Conservation (phyloP, 2,329 filamentous ascomycete genomes). For the Penicillium sp. region DNA sequence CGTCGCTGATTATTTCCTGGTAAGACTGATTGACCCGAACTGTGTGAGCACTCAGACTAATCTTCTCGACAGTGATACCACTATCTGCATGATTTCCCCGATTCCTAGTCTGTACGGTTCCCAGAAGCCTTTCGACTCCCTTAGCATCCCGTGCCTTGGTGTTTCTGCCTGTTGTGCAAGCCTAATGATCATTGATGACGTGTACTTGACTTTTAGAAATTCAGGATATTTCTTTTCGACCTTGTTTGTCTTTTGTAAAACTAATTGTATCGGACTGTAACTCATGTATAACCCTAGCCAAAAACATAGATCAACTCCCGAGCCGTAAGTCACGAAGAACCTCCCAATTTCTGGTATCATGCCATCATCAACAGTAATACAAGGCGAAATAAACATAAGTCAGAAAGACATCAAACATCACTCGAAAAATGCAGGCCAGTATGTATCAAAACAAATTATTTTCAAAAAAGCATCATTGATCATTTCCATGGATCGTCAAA, state of each 20-base stretch:
- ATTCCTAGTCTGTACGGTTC: slow-evolving; percentile 7
- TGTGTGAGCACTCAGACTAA: slow-evolving; percentile 10
- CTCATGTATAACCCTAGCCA: neutral
- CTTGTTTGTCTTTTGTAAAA: neutral
- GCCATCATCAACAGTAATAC: neutral
- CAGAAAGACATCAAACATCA: neutral
- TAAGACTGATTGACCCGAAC: slow-evolving; percentile 24
- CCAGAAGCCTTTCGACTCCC: slow-evolving; percentile 12
- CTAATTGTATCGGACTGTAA: neutral
- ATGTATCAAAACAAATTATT: neutral
- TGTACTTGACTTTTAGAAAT: slow-evolving; percentile 8
- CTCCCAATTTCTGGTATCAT: slow-evolving; percentile 13
- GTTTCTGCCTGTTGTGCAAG: slow-evolving; percentile 19
- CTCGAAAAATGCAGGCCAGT: neutral
- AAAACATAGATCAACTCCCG: neutral
- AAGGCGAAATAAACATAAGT: neutral
- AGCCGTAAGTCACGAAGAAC: neutral
- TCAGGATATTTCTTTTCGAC: neutral
- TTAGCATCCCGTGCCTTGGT: slow-evolving; percentile 25
- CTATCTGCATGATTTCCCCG: slow-evolving; percentile 14
- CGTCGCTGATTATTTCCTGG: slow-evolving; percentile 92
- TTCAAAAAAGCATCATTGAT: neutral
- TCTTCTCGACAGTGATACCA: slow-evolving; percentile 23
- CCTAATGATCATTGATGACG: slow-evolving; percentile 29
- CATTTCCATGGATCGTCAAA: slow-evolving; percentile 20